phyloP scores from a whole-genome alignment of 768 basidiomycete genomes.

The Leccinum truebloodii region DNA sequence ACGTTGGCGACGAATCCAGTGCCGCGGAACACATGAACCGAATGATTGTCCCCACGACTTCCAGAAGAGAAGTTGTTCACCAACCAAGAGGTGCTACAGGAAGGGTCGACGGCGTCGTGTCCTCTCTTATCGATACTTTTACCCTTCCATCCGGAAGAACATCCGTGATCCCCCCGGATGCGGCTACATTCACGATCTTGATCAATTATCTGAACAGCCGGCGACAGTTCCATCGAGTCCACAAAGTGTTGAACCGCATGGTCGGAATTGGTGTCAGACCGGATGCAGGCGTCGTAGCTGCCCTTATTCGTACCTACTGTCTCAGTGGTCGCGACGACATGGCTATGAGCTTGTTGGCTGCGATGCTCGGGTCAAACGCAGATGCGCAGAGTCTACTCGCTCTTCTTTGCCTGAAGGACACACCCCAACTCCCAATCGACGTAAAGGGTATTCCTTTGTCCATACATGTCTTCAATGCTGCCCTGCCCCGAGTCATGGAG shows the following conservation, averaged over 20 bases:
- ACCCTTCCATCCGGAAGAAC: constrained; percentile 3
- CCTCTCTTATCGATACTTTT: constrained; percentile 3
- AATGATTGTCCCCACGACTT: constrained; percentile 47
- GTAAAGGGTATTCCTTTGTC: constrained; percentile 38
- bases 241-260: constrained; percentile 52
- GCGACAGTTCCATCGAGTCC: constrained; percentile 45
- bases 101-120: constrained; percentile 31
- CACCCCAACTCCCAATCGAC: constrained; percentile 22
- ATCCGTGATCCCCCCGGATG: constrained; percentile 44
- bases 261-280: constrained; percentile 41
- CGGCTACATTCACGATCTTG: constrained; percentile 61
- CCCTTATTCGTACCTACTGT: constrained; percentile 60
- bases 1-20: constrained; percentile 49
- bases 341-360: constrained; percentile 54
- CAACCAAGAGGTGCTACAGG: constrained; percentile 28
- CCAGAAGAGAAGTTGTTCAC: constrained; percentile 24
- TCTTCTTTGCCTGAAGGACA: constrained; percentile 23
- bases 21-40: constrained; percentile 49
- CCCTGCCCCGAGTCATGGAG: constrained; percentile 51
- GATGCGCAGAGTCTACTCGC: constrained; percentile 24
- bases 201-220: constrained; percentile 54
- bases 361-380: constrained; percentile 40
- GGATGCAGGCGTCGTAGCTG: constrained; percentile 48
- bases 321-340: constrained; percentile 44
- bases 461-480: constrained; percentile 58